Evolutionary conservation across 2,329 filamentous ascomycete genomes (phyloP).

Genomic region (Diplocarpon mali): DNA sequence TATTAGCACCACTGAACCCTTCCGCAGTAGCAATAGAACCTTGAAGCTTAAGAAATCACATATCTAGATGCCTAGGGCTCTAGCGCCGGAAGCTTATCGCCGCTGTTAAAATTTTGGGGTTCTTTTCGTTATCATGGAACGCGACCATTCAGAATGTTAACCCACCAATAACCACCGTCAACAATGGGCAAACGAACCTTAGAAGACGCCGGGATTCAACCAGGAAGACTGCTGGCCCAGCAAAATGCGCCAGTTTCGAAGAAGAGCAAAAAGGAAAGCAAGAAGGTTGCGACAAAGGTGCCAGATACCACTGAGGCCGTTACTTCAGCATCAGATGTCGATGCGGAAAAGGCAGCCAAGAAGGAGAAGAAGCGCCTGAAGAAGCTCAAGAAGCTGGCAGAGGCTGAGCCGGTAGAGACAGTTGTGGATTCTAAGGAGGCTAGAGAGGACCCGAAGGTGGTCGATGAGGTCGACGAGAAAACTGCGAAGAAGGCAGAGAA

Average conservation of each 20-base stretch:
- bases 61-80: no score
- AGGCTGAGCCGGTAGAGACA: slow-evolving; percentile 17
- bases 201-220: slow-evolving; percentile 21
- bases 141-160: not conserved
- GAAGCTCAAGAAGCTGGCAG: slow-evolving; percentile 25
- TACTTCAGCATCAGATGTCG: slow-evolving; percentile 17
- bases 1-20: no score
- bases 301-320: slow-evolving; percentile 11
- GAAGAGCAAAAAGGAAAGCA: slow-evolving; percentile 23
- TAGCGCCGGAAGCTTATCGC: no score
- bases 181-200: slow-evolving; percentile 26
- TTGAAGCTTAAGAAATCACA: no score
- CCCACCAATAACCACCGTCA: slow-evolving; percentile 1
- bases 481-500: slow-evolving; percentile 28
- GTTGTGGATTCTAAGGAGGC: slow-evolving; percentile 11
- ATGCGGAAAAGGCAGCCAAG: slow-evolving; percentile 28
- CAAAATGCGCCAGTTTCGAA: slow-evolving; percentile 15
- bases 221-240: slow-evolving; percentile 6
- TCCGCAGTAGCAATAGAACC: no score
- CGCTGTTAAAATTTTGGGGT: no score
- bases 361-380: slow-evolving; percentile 32
- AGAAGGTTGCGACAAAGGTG: slow-evolving; percentile 17
- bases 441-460: slow-evolving; percentile 8
- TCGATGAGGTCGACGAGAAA: slow-evolving; percentile 9
- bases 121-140: no score